phyloP scores from a whole-genome alignment of 768 basidiomycete species.

The Boletus barrowsii region DNA sequence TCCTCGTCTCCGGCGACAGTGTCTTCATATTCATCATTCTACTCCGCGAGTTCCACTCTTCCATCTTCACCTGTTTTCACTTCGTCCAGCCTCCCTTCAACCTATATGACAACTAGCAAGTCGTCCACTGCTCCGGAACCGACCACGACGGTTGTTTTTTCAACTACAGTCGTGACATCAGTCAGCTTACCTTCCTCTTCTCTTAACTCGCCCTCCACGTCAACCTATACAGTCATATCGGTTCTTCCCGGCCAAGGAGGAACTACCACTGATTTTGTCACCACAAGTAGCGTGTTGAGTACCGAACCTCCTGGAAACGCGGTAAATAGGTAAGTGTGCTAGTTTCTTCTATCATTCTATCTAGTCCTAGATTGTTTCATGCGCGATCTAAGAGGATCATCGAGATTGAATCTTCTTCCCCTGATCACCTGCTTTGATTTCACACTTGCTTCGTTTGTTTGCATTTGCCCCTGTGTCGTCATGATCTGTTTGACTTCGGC shows the following conservation, averaged over 20 bases:
- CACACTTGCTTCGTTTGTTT: conserved; percentile 1
- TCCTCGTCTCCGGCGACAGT: background rate
- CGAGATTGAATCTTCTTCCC: conserved; percentile 4
- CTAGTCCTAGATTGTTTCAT: background rate
- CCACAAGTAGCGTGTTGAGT: conserved; percentile 24
- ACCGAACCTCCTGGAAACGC: conserved; percentile 10
- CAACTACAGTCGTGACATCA: conserved; percentile 13
- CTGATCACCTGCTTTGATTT: conserved; percentile 3
- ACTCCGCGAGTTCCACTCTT: background rate
- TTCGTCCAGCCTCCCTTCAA: background rate
- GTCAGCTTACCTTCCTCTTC: background rate
- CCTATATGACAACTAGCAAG: background rate
- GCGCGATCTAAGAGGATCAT: conserved; percentile 10
- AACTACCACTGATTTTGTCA: conserved; percentile 16
- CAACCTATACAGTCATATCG: conserved; percentile 23
- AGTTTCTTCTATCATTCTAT: background rate
- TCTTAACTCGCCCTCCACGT: conserved; percentile 1
- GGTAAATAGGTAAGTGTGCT: conserved; percentile 14
- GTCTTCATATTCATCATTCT: background rate
- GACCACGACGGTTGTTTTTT: conserved; percentile 14
- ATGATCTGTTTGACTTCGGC: conserved; percentile 11
- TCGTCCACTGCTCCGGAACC: background rate
- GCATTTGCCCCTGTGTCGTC: conserved; percentile 18
- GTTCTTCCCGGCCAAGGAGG: conserved; percentile 10
- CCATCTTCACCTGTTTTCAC: background rate